Base-by-base conservation (phyloP, 257 asterid genomes). In the Forsythia viridissima region DNA sequence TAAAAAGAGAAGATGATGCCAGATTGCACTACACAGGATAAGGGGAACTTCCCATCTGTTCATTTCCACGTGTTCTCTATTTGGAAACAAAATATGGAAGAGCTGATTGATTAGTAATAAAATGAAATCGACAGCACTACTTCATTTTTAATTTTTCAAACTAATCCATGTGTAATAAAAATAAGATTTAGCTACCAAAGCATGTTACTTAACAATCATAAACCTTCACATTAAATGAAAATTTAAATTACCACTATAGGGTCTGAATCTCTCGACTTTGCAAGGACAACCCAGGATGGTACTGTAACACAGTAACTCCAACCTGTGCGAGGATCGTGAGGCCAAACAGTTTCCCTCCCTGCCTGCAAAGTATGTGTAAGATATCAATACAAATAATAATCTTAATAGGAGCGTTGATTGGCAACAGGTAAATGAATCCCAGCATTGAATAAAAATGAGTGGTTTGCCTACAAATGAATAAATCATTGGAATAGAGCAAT, bases 281-380 rank as follows among this genome's bases (percentile, higher is more conserved):
- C 97, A 76, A 90, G 93, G 76, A 89, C 93, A 71, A 90, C 92
- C 99, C 99, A 93, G 57, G 99, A 96, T 63, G 99, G 98, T 80
- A 96, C 83, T 55, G 91, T 89, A 75, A 96, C 88, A 73, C 98
- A 93, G 83, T 92, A 93, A 90, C 99, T 93, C 99, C 99, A 96
- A 46, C 99, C 99, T 5, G 97, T 82, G 71, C 80, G 93, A 80
- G 94, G 97, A 84, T 93, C 98, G 84, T 96, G 98, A 51, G 98
- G 98, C 99, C 98, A 93, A 76, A 90, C 84, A 79, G 97, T 93
- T 79, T 92, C 97, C 78, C 89, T 85, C 39, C 97, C 99, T 57
- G 89, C 91, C 98, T 93, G 90, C 83, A 82, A 52, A 79, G 75
- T 37, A 76, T 70, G 82, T 57, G 55, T 73, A 71, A 36, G 61